Conservation (phyloP, 352 stramenopile species). For the Globisporangium splendens region DNA sequence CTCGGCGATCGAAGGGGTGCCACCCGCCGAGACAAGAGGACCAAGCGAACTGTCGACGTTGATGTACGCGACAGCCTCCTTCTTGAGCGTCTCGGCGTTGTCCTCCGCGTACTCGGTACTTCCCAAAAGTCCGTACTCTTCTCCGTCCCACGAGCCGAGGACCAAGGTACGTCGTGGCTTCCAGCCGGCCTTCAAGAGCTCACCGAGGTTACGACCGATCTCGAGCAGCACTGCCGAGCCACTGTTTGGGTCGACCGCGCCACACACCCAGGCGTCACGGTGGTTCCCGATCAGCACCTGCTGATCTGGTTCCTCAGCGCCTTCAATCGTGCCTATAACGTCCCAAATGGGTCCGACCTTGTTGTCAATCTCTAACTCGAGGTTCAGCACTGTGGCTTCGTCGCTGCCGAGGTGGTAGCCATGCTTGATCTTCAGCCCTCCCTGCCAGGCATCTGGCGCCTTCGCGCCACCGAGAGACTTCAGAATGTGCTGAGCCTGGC, state of each 20-base stretch:
- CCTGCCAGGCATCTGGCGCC: slow-evolving; percentile 55
- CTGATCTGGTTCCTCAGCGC: slow-evolving; percentile 47
- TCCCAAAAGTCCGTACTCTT: slow-evolving; percentile 82
- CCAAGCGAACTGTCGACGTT: slow-evolving; percentile 83
- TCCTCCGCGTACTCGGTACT: slow-evolving; percentile 84
- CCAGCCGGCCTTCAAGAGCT: slow-evolving; percentile 67
- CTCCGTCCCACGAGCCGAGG: slow-evolving; percentile 80
- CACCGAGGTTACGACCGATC: slow-evolving; percentile 67
- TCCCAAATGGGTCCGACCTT: slow-evolving; percentile 80
- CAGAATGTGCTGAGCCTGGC: slow-evolving; percentile 76
- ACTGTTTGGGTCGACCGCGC: slow-evolving; percentile 82
- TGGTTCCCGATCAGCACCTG: slow-evolving; percentile 89
- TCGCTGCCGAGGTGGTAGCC: slow-evolving; percentile 78
- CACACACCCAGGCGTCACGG: slow-evolving; percentile 90
- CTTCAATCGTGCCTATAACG: slow-evolving; percentile 81
- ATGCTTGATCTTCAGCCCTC: slow-evolving; percentile 44
- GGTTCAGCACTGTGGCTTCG: slow-evolving; percentile 44
- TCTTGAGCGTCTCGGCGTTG: slow-evolving; percentile 39
- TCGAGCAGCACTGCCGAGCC: slow-evolving; percentile 81
- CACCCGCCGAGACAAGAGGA: slow-evolving; percentile 38
- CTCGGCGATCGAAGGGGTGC: slow-evolving; percentile 65
- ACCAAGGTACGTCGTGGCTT: slow-evolving; percentile 68
- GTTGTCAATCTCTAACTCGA: slow-evolving; percentile 80
- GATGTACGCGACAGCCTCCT: slow-evolving; percentile 73
- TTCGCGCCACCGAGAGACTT: slow-evolving; percentile 50